Conservation (phyloP, 1,284 basidiomycete species). For the Erythrobasidium hasegawianum region DNA sequence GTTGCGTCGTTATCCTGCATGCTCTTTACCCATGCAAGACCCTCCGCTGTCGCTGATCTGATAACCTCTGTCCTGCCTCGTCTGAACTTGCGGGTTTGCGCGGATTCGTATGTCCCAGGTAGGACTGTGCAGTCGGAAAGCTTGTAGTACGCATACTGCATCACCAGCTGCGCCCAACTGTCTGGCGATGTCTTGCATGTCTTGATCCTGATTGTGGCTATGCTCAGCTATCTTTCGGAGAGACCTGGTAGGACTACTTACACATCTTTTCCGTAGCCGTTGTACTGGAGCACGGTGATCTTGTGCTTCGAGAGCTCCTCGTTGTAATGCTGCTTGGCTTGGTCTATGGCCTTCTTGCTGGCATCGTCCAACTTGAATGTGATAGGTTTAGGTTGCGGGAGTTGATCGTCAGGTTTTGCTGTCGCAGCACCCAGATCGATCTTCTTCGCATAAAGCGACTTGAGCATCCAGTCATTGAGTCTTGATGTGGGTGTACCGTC, state of each 20-base stretch:
- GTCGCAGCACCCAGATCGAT: constrained; percentile 65
- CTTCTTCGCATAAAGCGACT: constrained; percentile 70
- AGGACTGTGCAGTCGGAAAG: constrained; percentile 73
- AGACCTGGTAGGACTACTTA: no score
- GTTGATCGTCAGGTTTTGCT: constrained; percentile 52
- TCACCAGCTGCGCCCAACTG: constrained; percentile 86
- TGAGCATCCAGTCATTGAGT: constrained; percentile 90
- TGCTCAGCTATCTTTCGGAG: no score
- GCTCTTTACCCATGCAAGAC: constrained; percentile 77
- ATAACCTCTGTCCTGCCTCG: constrained; percentile 95
- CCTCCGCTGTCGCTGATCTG: constrained; percentile 75
- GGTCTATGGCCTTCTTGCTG: constrained; percentile 52
- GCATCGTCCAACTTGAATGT: constrained; percentile 65
- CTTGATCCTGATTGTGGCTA: constrained; percentile 71
- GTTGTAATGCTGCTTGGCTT: constrained; percentile 67
- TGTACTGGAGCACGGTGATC: constrained; percentile 79
- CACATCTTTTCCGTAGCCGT: constrained; percentile 81
- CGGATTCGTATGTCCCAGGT: constrained; percentile 83
- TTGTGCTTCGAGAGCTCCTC: constrained; percentile 74
- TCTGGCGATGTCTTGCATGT: constrained; percentile 85
- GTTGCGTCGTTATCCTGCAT: constrained; percentile 61
- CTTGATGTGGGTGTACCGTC: constrained; percentile 94
- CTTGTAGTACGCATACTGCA: constrained; percentile 92
- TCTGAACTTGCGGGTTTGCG: constrained; percentile 74
- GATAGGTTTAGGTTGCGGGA: constrained; percentile 65